Evolutionary conservation across 2,329 filamentous ascomycete species (phyloP), one percentile per base, ranked within the genome.

Genomic region (Cadophora malorum): DNA sequence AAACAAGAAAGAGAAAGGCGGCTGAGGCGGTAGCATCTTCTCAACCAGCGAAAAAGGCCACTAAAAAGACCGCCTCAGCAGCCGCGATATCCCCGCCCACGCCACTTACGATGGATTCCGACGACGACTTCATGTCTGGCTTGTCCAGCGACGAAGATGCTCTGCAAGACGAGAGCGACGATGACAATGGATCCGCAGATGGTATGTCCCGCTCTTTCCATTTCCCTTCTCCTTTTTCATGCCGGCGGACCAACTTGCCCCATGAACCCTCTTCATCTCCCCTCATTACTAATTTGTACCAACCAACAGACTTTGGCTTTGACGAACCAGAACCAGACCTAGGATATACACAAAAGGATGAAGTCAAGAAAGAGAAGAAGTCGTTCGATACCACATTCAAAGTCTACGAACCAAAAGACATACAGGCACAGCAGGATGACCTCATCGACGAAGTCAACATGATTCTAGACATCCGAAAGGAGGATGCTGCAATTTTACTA

Each of bases 41-140:
- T 67, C 77, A 79, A 69, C 67, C 73, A 71, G 67, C 75, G 71
- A 71, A 69, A 71, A 71, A 76, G 77, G 71, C 74, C 67, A 76
- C 67, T 70, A 76, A 78, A 69, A 73, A 74, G 72, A 73, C 78
- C 69, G 79, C 76, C 71, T 78, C 80, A 74, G 78, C 79, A 74
- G 77, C 77, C 70, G 75, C 78, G 58, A 74, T 77, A 70, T 77
- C 79, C 50, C 88, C 88, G 25, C 86, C 86, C 19, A 87, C 86
- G 5, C 85, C 87, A 33, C 79, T 85, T 68, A 89, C 83, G 71
- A 97, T 97, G 94, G 94, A 97, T 82, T 97, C 94, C 9, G 95
- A 98, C 75, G 94, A 97, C 77, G 95, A 97, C 69, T 94, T 94
- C 80, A 91, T 96, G 86, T 96, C 92, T 75, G 89, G 90, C 77